Conservation (phyloP, 2,329 filamentous ascomycete genomes). For the Monilinia polystroma region DNA sequence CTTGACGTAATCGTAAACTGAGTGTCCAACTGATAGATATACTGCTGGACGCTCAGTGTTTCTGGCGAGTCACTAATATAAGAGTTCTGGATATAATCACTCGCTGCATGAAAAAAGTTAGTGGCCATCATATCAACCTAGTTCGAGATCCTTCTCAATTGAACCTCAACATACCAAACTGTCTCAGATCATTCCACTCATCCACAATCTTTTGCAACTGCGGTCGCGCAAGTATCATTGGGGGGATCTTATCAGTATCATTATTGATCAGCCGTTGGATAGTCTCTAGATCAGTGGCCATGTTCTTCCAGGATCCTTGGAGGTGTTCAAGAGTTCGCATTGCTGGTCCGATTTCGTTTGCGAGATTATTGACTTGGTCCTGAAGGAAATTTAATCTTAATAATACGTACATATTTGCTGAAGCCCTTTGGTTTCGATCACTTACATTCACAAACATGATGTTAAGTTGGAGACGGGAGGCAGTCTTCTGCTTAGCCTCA, state of each 20-base stretch:
- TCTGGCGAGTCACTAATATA: constrained; percentile 8
- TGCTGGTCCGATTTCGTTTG: background rate
- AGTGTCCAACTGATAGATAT: background rate
- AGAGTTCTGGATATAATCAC: constrained; percentile 9
- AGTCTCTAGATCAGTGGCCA: background rate
- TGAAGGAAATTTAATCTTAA: background rate
- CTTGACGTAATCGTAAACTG: background rate
- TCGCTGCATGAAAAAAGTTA: background rate
- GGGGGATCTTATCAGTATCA: background rate
- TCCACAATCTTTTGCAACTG: constrained; percentile 3
- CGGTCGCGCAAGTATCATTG: constrained; percentile 6
- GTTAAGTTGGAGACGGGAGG: constrained; percentile 8
- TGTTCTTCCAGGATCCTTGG: constrained; percentile 7
- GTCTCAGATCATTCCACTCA: constrained; percentile 12
- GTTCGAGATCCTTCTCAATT: background rate
- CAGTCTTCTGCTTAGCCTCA: constrained; percentile 5
- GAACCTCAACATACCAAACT: background rate
- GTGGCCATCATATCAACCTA: no score
- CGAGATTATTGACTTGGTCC: background rate
- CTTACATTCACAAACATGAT: constrained; percentile 13
- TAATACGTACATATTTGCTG: rapidly evolving
- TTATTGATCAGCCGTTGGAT: constrained; percentile 12
- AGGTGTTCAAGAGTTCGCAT: constrained; percentile 11
- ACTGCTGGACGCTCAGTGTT: constrained; percentile 3
- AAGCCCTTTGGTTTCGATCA: background rate